A percentile compares a stretch with the other conserved stretches of the same genome.
These are phyloP conservation scores for Toxoplasma gondii DNA, from an alignment of 169 alveolate species.

Conservation along the genomic window DNA sequence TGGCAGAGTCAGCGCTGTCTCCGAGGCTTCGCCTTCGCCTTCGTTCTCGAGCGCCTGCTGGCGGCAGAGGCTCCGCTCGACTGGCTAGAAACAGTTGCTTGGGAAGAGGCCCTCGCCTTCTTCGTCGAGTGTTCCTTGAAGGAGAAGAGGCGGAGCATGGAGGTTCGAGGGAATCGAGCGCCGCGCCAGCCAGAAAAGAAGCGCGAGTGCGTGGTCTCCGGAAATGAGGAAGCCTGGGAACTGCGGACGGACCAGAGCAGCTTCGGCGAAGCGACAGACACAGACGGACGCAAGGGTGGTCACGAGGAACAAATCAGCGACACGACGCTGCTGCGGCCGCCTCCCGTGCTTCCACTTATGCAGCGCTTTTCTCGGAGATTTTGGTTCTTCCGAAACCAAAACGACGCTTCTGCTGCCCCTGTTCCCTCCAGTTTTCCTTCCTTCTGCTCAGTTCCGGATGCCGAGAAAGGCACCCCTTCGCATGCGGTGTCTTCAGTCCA, in stretches of 20 bases:
- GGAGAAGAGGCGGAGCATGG: neutral
- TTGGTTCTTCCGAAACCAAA: neutral
- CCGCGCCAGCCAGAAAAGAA: neutral
- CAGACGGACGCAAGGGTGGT: too few species aligned
- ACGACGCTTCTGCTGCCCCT: neutral
- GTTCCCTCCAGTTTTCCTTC: neutral
- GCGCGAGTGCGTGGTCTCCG: too few species aligned
- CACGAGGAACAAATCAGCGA: neutral
- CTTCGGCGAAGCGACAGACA: too few species aligned
- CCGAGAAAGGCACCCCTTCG: neutral
- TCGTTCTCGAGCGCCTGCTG: neutral
- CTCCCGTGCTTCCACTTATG: neutral
- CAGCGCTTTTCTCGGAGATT: neutral
- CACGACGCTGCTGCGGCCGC: neutral
- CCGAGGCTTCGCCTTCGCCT: neutral
- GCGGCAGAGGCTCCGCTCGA: neutral
- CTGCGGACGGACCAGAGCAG: too few species aligned
- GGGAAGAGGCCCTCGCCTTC: neutral
- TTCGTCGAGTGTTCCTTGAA: neutral
- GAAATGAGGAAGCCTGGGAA: too few species aligned
- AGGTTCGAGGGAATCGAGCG: neutral
- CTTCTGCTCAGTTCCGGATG: neutral
- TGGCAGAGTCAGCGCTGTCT: neutral
- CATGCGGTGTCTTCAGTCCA: neutral
- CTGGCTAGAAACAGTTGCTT: neutral